Evolutionary conservation across 345 rosid species (phyloP), one percentile per base, ranked within the genome.

Genomic region (Eucalyptus decipiens): DNA sequence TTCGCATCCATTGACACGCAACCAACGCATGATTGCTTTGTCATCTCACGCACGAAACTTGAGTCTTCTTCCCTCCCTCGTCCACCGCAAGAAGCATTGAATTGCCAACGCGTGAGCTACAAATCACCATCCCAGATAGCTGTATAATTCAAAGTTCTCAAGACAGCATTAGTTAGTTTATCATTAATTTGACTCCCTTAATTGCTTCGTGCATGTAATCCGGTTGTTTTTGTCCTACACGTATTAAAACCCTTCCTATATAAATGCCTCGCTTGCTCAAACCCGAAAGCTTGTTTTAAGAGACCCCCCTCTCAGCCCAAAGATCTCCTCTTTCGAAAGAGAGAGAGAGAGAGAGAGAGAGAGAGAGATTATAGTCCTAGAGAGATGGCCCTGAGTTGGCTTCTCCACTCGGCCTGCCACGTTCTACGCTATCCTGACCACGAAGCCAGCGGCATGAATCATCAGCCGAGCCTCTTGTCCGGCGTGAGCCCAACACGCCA

Each of bases 371-470:
- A 47, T 32, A 76, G 32, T 14, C 26, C 47, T 76, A 24, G 40
- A 52, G 83, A 83, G 58, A 81, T 83, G 87, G 90, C 80, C 40
- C 21, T 92, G 81, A 92, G 91, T 9, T 94, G 95, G 97, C 90
- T 94, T 91, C 81, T 94, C 47, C 94, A 92, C 88, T 92, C 94
- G 3, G 93, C 92, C 58, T 92, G 91, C 47, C 88, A 92, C 80
- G 89, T 91, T 50, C 67, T 94, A 7, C 94, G 90, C 87, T 80
- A 93, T 87, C 86, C 93, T 15, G 85, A 90, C 85, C 85, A 76
- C 2, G 30, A 76, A 13, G 47, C 30, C 5, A 1, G 16, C 45
- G 47, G 47, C 9, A 24, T 21, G 47, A 7, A 67, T 72, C 80
- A n/a, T 30, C 11, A 47, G 37, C 8, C 48, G 13, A 80, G 69